These are phyloP conservation scores for Globisporangium canariense DNA, from an alignment of 352 stramenopile species.

Conservation along the genomic window DNA sequence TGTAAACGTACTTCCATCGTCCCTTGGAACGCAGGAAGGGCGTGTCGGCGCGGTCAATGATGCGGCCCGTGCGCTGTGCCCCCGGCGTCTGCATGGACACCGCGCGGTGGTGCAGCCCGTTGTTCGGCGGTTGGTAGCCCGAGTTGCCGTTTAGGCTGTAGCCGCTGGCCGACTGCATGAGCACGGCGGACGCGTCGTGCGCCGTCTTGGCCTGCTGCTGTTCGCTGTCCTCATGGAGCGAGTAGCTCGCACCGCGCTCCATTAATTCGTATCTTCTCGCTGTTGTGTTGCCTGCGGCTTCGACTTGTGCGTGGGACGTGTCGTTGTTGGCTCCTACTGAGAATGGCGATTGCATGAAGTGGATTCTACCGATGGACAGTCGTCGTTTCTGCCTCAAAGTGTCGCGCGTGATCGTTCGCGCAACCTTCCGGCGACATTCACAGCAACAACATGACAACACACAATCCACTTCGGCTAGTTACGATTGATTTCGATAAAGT, in stretches of 20 bases:
- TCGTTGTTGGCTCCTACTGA: background rate
- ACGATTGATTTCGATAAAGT: background rate
- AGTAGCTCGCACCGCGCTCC: conserved; percentile 45
- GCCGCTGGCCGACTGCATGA: conserved; percentile 16
- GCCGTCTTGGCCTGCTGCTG: conserved; percentile 9
- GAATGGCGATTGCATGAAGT: background rate
- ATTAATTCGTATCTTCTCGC: conserved; percentile 14
- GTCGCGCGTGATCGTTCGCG: background rate
- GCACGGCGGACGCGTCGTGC: conserved; percentile 11
- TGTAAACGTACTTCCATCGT: conserved; percentile 68
- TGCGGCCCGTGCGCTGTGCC: conserved; percentile 40
- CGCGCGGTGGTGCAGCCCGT: conserved; percentile 11
- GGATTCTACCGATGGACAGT: background rate
- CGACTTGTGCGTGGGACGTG: background rate
- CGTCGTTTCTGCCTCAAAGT: background rate
- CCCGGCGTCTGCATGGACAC: conserved; percentile 11
- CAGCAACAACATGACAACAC: background rate
- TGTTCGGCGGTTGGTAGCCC: conserved; percentile 14
- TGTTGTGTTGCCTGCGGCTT: background rate
- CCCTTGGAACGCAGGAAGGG: conserved; percentile 65
- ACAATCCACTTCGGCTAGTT: background rate
- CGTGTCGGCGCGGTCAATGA: conserved; percentile 73
- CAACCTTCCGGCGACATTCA: conserved; percentile 7
- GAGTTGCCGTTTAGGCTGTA: conserved; percentile 16
- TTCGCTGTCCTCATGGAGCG: conserved; percentile 38